Percentiles rank a stretch among this genome's conserved stretches.
Conservation (phyloP, 352 stramenopile species). For the Saprolegnia parasitica region DNA sequence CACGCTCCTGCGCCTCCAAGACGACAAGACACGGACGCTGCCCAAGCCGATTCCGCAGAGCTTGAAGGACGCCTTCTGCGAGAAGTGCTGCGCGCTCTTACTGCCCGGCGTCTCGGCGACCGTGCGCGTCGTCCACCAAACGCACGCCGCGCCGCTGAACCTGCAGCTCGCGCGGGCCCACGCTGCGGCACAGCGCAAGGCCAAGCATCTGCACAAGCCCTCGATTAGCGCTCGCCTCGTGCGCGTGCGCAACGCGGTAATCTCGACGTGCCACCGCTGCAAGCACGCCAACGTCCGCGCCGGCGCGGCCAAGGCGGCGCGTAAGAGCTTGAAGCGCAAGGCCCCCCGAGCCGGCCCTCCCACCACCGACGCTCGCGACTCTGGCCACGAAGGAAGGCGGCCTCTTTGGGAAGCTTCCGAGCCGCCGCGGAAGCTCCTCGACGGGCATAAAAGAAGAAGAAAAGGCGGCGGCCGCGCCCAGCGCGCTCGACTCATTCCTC, state of each 20-base stretch:
- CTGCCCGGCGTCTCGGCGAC: constrained; percentile 54
- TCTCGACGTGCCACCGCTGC: constrained; percentile 55
- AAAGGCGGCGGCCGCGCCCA: constrained; percentile 28
- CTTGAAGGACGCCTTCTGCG: constrained; percentile 66
- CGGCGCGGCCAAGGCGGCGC: constrained; percentile 48
- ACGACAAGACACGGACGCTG: background rate
- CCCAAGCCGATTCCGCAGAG: constrained; percentile 33
- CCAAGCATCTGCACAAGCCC: constrained; percentile 27
- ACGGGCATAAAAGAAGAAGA: constrained; percentile 74
- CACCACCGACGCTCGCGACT: background rate
- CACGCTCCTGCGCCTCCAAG: constrained; percentile 6
- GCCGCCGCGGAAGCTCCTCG: constrained; percentile 61
- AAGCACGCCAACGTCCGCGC: constrained; percentile 41
- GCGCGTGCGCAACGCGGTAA: constrained; percentile 40
- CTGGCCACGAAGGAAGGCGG: constrained; percentile 30
- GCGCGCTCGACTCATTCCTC: constrained; percentile 25
- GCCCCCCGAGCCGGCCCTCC: background rate
- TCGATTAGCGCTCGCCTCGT: constrained; percentile 16
- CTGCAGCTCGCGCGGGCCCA: constrained; percentile 41
- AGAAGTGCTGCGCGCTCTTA: constrained; percentile 51
- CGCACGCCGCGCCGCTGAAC: constrained; percentile 40
- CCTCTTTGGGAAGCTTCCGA: constrained; percentile 48
- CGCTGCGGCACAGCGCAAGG: constrained; percentile 30
- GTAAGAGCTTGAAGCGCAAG: constrained; percentile 47
- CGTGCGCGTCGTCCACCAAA: constrained; percentile 48